Conservation (phyloP, 495 filamentous ascomycete species). For the Recurvomyces mirabilis region DNA sequence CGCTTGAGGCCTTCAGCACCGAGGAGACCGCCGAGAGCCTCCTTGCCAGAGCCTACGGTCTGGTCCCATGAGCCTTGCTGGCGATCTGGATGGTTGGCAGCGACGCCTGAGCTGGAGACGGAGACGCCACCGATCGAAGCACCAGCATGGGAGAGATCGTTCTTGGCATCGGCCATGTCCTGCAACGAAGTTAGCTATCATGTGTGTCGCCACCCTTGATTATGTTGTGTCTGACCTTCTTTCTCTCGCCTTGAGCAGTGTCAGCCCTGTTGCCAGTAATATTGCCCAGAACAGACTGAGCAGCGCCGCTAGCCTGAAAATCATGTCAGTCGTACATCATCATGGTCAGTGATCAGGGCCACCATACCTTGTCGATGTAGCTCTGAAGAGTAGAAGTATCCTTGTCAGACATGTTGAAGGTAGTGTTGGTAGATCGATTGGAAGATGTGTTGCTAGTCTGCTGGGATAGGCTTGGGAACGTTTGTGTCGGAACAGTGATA, state of each 20-base stretch:
- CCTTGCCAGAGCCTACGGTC: constrained; percentile 75
- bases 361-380: constrained; percentile 18
- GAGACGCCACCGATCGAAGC: constrained; percentile 59
- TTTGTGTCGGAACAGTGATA: too few species aligned
- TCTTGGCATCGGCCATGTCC: constrained; percentile 46
- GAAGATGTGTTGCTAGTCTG: too few species aligned
- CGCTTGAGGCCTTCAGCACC: constrained; percentile 66
- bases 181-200: too few species aligned
- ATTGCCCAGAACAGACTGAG: constrained; percentile 59
- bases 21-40: constrained; percentile 60
- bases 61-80: constrained; percentile 66
- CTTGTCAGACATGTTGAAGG: constrained; percentile 21
- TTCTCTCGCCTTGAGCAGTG: constrained; percentile 38
- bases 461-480: background rate
- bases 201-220: too few species aligned
- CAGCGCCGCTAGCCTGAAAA: constrained; percentile 62
- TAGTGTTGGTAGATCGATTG: background rate
- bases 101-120: constrained; percentile 57
- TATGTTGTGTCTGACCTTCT: too few species aligned
- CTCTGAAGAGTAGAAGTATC: constrained; percentile 22
- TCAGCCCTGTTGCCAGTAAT: constrained; percentile 63
- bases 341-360: background rate
- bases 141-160: constrained; percentile 60
- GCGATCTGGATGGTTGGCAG: constrained; percentile 63
- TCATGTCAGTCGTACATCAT: constrained; percentile 36